Conservation (phyloP, 305 asterid species). For the Fraxinus latifolia region DNA sequence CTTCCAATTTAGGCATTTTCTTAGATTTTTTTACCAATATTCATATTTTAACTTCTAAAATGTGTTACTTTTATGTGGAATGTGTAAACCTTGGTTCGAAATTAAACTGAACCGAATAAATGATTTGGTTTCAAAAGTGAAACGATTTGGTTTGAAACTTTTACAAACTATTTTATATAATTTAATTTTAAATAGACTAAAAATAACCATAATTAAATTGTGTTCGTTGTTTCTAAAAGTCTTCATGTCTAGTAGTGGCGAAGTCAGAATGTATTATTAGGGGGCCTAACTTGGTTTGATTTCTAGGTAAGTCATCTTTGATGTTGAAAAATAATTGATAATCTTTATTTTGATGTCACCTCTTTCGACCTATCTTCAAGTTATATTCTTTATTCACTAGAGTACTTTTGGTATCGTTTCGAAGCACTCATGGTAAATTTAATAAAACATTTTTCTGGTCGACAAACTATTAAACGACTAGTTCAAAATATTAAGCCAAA, state of each 20-base stretch:
- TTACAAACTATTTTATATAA: neutral
- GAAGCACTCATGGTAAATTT: neutral
- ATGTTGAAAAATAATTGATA: neutral
- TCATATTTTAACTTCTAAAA: neutral
- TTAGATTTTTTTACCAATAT: neutral
- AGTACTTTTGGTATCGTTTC: neutral
- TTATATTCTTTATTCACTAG: neutral
- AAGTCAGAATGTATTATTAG: neutral
- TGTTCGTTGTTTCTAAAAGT: neutral
- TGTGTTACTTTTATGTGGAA: neutral
- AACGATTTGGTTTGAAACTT: neutral
- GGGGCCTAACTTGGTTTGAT: neutral
- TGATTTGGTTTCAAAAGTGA: neutral
- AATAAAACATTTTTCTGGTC: neutral
- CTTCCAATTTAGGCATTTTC: neutral
- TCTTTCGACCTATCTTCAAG: neutral
- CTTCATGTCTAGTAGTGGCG: neutral
- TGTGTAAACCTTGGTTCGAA: neutral
- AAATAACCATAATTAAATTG: neutral
- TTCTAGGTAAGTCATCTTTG: neutral
- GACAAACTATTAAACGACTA: neutral
- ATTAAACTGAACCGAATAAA: neutral
- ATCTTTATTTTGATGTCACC: neutral
- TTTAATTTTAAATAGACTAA: neutral
- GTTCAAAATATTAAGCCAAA: neutral